Percentiles rank a stretch among this genome's conserved stretches.
Evolutionary conservation across 148 eudicot species (phyloP).

Genomic region (Camellia sinensis): DNA sequence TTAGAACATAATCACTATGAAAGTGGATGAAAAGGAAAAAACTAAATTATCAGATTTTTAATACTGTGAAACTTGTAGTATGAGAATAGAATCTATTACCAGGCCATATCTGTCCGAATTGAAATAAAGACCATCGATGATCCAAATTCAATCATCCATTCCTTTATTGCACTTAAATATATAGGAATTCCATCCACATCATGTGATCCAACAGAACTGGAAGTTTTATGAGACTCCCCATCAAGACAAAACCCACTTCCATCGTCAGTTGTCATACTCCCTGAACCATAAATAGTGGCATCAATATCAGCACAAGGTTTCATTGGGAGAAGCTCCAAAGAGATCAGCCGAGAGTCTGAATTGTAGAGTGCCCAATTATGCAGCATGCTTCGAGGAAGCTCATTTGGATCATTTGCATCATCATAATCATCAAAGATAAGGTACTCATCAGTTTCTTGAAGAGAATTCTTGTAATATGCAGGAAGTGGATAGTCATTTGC

Average conservation of each 20-base stretch:
- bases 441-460: constrained; percentile 89
- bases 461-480: constrained; percentile 68
- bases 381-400: constrained; percentile 85
- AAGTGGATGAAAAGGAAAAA: not conserved
- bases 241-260: constrained; percentile 84
- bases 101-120: constrained; percentile 90
- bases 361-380: constrained; percentile 97
- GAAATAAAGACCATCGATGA: constrained; percentile 61
- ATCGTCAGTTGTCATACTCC: constrained; percentile 78
- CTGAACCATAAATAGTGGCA: constrained; percentile 90
- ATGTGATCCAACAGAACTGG: constrained; percentile 27
- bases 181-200: constrained; percentile 46
- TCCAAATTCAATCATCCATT: constrained; percentile 62
- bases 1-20: not conserved
- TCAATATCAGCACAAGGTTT: constrained; percentile 96
- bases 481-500: constrained; percentile 93
- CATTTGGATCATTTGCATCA: constrained; percentile 58
- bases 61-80: constrained; percentile 4
- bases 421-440: constrained; percentile 59
- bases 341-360: constrained; percentile 75
- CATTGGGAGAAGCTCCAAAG: constrained; percentile 95
- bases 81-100: constrained; percentile 52
- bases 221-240: constrained; percentile 36
- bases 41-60: not conserved
- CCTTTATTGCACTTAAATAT: constrained; percentile 55